A percentile compares a stretch with the other conserved stretches of the same genome.
Evolutionary conservation across 139 green algal species (phyloP).

Genomic region (Chlorella sp.): DNA sequence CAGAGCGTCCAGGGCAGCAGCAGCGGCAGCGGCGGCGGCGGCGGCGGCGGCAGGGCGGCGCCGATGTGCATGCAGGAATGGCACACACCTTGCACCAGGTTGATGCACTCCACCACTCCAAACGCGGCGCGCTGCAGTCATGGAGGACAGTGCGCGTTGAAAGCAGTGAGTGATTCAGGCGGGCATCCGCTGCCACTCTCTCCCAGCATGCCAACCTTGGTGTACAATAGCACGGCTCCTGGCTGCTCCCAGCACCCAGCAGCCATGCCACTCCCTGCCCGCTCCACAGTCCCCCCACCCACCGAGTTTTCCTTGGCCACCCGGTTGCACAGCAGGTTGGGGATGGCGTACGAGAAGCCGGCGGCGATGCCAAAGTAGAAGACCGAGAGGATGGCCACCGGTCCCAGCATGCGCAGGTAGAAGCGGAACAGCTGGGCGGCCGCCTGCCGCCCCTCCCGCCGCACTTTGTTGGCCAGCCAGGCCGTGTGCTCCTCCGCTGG

Average conservation of each 20-base stretch:
- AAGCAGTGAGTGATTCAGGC: too few relatives aligned
- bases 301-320: conserved; percentile 27
- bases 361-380: background rate
- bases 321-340: conserved; percentile 17
- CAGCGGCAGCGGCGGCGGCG: too few relatives aligned
- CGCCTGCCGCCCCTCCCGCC: background rate
- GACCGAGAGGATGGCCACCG: background rate
- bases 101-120: conserved; percentile 1
- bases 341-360: background rate
- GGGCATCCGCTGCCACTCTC: too few relatives aligned
- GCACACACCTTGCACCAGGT: background rate
- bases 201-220: too few relatives aligned
- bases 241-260: too few relatives aligned
- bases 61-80: too few relatives aligned
- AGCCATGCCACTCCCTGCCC: background rate
- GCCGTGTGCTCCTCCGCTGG: conserved; percentile 18
- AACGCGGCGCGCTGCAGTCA: background rate
- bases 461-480: background rate
- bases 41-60: too few relatives aligned
- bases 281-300: background rate
- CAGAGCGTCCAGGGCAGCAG: too few relatives aligned
- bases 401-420: conserved; percentile 2
- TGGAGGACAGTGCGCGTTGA: too few relatives aligned
- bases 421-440: background rate
- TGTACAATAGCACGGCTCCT: too few relatives aligned